Evolutionary conservation across 2,329 filamentous ascomycete genomes (phyloP), one percentile per base, ranked within the genome.

Genomic region (Penicillium sp.): DNA sequence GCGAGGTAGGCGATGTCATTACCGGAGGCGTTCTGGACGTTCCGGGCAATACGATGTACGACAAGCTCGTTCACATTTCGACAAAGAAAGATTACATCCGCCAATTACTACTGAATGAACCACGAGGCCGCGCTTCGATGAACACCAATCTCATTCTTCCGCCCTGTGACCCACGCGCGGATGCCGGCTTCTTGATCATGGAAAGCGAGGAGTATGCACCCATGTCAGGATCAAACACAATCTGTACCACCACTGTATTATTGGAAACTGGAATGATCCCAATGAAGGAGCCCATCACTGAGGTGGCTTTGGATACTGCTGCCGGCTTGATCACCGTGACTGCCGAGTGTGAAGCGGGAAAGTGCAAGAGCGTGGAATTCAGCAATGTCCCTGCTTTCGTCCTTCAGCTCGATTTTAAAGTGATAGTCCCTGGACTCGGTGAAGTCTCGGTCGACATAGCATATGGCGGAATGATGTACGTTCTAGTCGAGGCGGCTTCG

Each of bases 1-100:
- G 66, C 4, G 71, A 75, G 60, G 74, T 79, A 0, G 74, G 78
- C 44, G 77, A 81, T 58, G 78, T 80, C 11, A 71, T 80, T 41
- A 69, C 73, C 10, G 76, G 76, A 14, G 78, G 77, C 16, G 74
- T 79, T 2, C 66, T 75, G 0, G 76, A 80, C 30, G 73, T 63
- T 7, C 61, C 62, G 2, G 61, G 71, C 10, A 70, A 70, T 28
- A 78, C 74, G 16, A 79, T 80, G 77, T 76, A 69, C 51, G 76
- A 79, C 4, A 80, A 80, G 55, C 60, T 80, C 16, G 56, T 68
- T 3, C 64, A 78, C 56, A 75, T 79, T 54, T 63, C 65, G 52
- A 64, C 61, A 4, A 63, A 76, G 27, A 64, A 71, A 6, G 76
- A 79, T 47, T 49, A 67, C 18, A 53, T 77, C 1, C 72, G 76